Conservation (phyloP, 1,284 basidiomycete species). For the Irpex rosettiformis region DNA sequence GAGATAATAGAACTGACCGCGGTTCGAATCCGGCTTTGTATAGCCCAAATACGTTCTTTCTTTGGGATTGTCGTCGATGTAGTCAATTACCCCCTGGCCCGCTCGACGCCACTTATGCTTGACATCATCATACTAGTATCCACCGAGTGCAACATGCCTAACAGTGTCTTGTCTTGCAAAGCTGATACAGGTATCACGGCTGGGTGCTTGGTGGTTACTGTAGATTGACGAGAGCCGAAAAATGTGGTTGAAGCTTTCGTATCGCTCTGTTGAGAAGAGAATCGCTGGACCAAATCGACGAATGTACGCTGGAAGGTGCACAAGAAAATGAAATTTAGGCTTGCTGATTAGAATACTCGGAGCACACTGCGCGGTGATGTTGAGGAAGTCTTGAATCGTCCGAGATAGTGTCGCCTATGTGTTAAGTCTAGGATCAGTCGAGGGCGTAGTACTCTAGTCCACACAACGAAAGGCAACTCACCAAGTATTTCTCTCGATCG, state of each 20-base stretch:
- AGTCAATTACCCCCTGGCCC: not conserved
- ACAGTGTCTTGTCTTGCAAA: constrained; percentile 16
- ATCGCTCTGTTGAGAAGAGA: constrained; percentile 21
- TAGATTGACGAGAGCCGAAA: constrained; percentile 18
- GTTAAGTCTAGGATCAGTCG: not conserved
- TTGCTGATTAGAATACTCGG: constrained; percentile 17
- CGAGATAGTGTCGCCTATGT: constrained; percentile 1
- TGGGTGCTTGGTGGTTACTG: constrained; percentile 22
- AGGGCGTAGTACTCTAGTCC: not conserved
- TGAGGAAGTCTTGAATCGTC: constrained; percentile 18
- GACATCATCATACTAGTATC: constrained; percentile 12
- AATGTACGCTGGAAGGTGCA: constrained; percentile 15
- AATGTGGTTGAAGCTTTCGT: constrained; percentile 21
- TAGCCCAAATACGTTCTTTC: constrained; percentile 10
- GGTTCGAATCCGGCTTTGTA: not conserved
- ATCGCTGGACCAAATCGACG: constrained; percentile 17
- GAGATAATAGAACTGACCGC: too few species aligned
- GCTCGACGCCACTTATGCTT: constrained; percentile 10
- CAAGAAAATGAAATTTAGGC: constrained; percentile 19
- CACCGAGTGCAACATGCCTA: constrained; percentile 16
- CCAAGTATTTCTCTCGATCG: constrained; percentile 20
- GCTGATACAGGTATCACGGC: constrained; percentile 15
- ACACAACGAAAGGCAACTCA: too few species aligned
- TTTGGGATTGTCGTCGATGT: not conserved
- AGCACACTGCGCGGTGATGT: constrained; percentile 9